Evolutionary conservation across 352 stramenopile genomes (phyloP), one percentile per base, ranked within the genome.

Genomic region (Hyaloperonospora brassicae): DNA sequence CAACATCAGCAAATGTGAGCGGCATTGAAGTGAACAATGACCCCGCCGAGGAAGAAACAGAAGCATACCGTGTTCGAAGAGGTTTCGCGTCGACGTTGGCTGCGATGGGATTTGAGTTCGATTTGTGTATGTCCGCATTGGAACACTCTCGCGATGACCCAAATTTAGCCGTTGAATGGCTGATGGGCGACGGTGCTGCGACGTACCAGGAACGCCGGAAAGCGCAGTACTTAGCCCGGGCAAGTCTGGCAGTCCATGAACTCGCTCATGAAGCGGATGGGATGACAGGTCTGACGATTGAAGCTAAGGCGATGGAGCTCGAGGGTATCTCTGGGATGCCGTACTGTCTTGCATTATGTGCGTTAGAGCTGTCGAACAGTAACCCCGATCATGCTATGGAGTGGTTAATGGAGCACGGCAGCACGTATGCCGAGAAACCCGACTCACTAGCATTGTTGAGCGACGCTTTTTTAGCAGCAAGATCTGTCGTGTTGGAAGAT

Each of bases 21-120:
- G 38, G 21, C 39, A 11, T 62, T 3, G 66, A 84, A 41, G 53
- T 46, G 6, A 87, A 75, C 25, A 55, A 73, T 47, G 67, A 89
- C 51, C 76, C 78, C 2, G 72, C 73, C 5, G 66, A 87, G 64
- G 79, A 93, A 66, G 83, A 93, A 49, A 86, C 63, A 0, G 80
- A 89, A 57, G 72, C 79, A 24, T 79, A 86, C 59, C 76, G 80
- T 21, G 65, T 82, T 42, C 79, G 84, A 40, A 71, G 81, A 44
- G 80, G 81, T 0, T 93, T 95, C 46, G 84, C 84, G 11, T 87
- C 82, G 0, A 93, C 79, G 5, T 57, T 95, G 24, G 82, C 82
- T 36, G 83, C 80, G 1, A 95, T 95, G 84, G 84, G 84, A 0
- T 95, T 95, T 34, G 84, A 91, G 50, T 92, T 95, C 59, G 84